Evolutionary conservation across 257 asterid species (phyloP), one percentile per base, ranked within the genome.

Genomic region (Euphrasia confusa): DNA sequence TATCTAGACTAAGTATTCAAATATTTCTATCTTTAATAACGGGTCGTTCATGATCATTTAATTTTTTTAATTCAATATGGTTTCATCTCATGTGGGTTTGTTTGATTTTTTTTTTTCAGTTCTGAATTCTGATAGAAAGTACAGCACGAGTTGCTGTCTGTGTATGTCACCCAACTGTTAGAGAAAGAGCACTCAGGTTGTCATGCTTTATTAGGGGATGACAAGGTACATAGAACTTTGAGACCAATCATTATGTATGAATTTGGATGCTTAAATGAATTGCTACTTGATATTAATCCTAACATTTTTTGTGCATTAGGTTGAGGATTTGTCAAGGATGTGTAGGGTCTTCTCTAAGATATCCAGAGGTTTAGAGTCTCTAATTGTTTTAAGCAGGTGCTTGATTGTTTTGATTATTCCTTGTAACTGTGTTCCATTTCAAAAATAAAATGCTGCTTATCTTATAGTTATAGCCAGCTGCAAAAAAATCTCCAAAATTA

Each of bases 121-220:
- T 40, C 67, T 54, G 7, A 4, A 26, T 68, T 60, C 44, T 55
- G 40, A 35, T 73, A 93, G 99, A 84, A 21, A 84, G 96, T 82
- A 61, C 97, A 90, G 78, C 89, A 82, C 33, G 96, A 93, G 79
- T 77, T 90, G 68, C 77, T 93, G 81, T 72, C 94, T 48, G 99
- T 93, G 54, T 87, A 93, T 77, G 96, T 96, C 67, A 77, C 92
- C 66, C 99, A 90, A 80, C 79, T 93, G 48, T 76, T 93, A 53
- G 99, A 93, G 83, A 93, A 93, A 79, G 99, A 93, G 84, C 90
- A 93, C 71, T 93, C 99, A 9, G 99, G 99, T 60, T 93, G 99
- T 54, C 97, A 85, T 70, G 95, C 95, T 0, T 78, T 93, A 72
- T 96, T 93, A 30, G 82, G 90, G 71, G 96, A 93, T 77, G 97